Conservation (phyloP, 2,329 filamentous ascomycete species). For the Simplicillium sp. region DNA sequence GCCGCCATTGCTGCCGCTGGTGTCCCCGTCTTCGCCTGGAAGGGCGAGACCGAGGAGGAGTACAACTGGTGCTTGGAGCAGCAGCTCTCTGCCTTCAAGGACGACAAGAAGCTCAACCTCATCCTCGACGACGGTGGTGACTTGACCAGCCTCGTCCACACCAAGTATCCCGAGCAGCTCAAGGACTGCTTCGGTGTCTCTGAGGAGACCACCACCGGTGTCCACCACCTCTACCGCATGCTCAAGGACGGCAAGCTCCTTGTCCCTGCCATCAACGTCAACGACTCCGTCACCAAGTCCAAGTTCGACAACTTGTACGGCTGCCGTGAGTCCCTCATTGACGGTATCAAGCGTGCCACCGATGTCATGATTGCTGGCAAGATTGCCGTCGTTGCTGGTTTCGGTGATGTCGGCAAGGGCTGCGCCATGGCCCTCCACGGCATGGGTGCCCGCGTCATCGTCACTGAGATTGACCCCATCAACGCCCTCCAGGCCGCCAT, state of each 20-base stretch:
- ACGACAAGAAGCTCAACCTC: constrained; percentile 91
- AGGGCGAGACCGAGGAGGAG: constrained; percentile 97
- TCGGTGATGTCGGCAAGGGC: constrained; percentile 98
- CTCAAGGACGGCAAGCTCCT: constrained; percentile 84
- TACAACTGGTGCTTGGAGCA: constrained; percentile 99
- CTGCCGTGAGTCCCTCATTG: constrained; percentile 96
- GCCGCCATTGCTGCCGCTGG: constrained; percentile 92
- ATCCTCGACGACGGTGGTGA: constrained; percentile 99
- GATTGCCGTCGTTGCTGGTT: constrained; percentile 94
- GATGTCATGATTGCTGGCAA: constrained; percentile 99
- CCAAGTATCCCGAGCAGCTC: constrained; percentile 97
- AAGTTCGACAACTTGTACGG: constrained; percentile 99
- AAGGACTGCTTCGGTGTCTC: constrained; percentile 97
- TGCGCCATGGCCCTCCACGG: constrained; percentile 91
- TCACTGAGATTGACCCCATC: constrained; percentile 98
- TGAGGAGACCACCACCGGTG: constrained; percentile 98
- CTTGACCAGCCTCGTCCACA: constrained; percentile 90
- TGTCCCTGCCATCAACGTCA: constrained; percentile 96
- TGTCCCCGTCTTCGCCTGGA: constrained; percentile 74
- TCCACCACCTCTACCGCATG: constrained; percentile 99
- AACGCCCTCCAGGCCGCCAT: constrained; percentile 98
- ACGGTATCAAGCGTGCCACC: constrained; percentile 99
- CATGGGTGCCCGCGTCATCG: constrained; percentile 94
- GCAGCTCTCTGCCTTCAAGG: constrained; percentile 94
- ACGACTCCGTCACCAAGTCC: constrained; percentile 99